Conservation (phyloP, 345 rosid genomes). For the Boechera stricta region DNA sequence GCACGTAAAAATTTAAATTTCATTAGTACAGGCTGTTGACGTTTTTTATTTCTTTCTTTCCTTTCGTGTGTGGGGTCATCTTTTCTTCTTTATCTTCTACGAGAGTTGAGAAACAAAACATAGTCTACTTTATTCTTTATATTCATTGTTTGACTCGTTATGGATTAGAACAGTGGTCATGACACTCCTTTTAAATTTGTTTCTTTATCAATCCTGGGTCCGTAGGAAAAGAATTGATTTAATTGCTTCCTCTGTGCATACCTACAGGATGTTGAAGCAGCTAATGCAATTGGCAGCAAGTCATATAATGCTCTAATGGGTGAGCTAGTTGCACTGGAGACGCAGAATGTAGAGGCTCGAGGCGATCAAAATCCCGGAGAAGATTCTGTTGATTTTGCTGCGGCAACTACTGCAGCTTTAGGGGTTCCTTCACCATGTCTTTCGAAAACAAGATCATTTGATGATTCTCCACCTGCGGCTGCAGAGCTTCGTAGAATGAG, state of each 20-base stretch:
- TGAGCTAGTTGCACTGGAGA: conserved; percentile 91
- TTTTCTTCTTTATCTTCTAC: conserved; percentile 4
- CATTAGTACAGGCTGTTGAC: neutral
- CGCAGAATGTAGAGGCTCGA: conserved; percentile 55
- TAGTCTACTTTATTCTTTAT: neutral
- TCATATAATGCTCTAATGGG: conserved; percentile 88
- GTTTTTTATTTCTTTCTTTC: neutral
- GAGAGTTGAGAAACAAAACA: conserved; percentile 26
- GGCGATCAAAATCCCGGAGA: conserved; percentile 55
- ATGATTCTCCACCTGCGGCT: conserved; percentile 67
- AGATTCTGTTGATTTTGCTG: conserved; percentile 91
- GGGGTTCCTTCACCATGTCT: conserved; percentile 97
- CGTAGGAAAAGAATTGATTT: conserved; percentile 18
- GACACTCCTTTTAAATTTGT: conserved; percentile 11
- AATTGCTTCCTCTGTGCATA: conserved; percentile 14
- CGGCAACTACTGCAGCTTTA: conserved; percentile 91
- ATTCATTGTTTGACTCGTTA: conserved; percentile 29
- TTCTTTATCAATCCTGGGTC: neutral
- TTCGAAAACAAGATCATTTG: conserved; percentile 77
- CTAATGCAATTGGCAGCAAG: conserved; percentile 80
- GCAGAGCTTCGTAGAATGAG: conserved; percentile 49
- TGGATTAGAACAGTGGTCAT: conserved; percentile 28
- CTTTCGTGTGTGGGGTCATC: conserved; percentile 21
- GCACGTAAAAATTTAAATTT: neutral
- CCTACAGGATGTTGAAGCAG: conserved; percentile 80